Conservation (phyloP, 345 rosid species). For the Fremontodendron californicum region DNA sequence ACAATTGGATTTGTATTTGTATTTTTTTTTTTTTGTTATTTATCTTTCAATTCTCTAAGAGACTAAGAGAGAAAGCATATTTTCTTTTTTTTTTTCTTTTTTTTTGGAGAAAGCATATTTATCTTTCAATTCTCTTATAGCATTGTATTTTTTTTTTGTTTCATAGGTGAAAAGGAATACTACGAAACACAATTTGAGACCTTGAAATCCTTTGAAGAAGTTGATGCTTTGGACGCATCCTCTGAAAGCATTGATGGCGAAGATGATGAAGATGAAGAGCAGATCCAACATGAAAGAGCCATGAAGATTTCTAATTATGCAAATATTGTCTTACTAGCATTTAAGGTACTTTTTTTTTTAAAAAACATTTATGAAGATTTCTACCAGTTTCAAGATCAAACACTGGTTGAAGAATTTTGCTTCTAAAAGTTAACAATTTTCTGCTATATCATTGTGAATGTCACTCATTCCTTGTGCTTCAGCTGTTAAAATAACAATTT, state of each 20-base stretch:
- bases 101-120: no score
- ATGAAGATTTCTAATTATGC: slow-evolving; percentile 81
- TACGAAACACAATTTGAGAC: slow-evolving; percentile 70
- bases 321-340: slow-evolving; percentile 58
- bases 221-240: slow-evolving; percentile 40
- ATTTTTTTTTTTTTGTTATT: no score
- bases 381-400: background rate
- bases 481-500: background rate
- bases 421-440: background rate
- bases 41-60: no score
- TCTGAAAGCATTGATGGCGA: slow-evolving; percentile 28
- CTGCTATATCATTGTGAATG: background rate
- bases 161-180: slow-evolving; percentile 68
- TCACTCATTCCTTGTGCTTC: background rate
- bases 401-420: background rate
- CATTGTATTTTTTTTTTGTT: background rate
- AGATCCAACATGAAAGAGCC: slow-evolving; percentile 55
- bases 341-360: slow-evolving; percentile 56
- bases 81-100: no score
- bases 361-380: background rate
- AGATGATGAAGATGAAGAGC: slow-evolving; percentile 28
- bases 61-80: no score
- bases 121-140: no score
- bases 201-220: slow-evolving; percentile 73
- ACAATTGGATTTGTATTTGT: no score